phyloP scores from a whole-genome alignment of 2,329 filamentous ascomycete species.

The Cladosporium sp. region DNA sequence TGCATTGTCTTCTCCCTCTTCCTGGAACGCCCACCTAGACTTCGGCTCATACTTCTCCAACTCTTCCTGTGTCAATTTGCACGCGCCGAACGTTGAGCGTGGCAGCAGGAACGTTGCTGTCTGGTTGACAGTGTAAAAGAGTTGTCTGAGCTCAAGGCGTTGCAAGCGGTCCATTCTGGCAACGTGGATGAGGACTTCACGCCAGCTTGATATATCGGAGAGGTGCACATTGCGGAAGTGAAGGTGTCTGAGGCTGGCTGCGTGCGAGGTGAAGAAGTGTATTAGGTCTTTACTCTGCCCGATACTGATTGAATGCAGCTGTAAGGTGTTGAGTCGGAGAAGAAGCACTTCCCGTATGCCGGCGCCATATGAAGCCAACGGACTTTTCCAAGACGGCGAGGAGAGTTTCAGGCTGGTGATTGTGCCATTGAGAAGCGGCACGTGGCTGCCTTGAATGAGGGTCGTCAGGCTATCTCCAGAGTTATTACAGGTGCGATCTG shows the following conservation, averaged over 20 bases:
- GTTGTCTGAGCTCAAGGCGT: neutral
- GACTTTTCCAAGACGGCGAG: neutral
- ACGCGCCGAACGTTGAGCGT: neutral
- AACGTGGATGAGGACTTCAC: neutral
- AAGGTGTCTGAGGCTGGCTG: neutral
- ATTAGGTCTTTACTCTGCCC: neutral
- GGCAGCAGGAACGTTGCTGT: neutral
- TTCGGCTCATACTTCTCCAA: too few relatives aligned
- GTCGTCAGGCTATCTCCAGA: neutral
- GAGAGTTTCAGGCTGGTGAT: neutral
- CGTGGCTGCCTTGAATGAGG: neutral
- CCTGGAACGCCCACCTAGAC: neutral
- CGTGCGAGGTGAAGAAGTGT: conserved; percentile 2
- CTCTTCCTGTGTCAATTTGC: neutral
- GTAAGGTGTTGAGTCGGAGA: neutral
- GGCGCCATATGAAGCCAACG: neutral
- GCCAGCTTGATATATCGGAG: neutral
- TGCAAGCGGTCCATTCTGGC: neutral
- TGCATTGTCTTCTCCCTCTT: neutral
- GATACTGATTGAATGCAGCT: neutral
- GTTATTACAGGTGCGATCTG: neutral
- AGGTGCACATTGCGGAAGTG: neutral
- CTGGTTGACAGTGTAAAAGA: neutral
- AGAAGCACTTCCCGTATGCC: neutral
- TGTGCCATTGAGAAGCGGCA: neutral